Evolutionary conservation across 164 flowering plant species (phyloP).

Genomic region (Dillenia suffruticosa): DNA sequence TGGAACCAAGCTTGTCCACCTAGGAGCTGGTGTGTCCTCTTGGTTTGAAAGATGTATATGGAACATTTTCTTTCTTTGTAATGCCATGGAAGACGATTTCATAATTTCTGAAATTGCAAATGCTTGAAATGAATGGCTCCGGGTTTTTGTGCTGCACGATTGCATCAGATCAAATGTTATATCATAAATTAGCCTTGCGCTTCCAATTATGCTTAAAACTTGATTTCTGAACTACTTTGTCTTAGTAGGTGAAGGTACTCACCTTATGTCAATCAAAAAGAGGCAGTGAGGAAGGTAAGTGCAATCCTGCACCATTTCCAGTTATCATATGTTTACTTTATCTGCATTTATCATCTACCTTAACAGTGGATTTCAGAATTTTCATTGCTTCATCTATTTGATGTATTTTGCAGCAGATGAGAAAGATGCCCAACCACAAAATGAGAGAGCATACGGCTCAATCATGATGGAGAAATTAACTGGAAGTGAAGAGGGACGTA

Average conservation of each 20-base stretch:
- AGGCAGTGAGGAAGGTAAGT: conserved; percentile 49
- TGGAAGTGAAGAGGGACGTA: conserved; percentile 66
- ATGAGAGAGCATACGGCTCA: conserved; percentile 79
- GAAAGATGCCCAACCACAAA: conserved; percentile 33
- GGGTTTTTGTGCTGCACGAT: too few relatives aligned
- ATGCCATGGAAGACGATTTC: too few relatives aligned
- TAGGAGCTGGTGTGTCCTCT: too few relatives aligned
- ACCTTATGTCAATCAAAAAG: conserved; percentile 62
- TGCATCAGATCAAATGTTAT: too few relatives aligned
- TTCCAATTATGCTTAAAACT: too few relatives aligned
- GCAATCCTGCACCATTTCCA: background rate
- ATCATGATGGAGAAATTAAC: conserved; percentile 84
- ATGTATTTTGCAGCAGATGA: conserved; percentile 32
- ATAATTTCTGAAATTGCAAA: too few relatives aligned
- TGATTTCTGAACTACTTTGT: background rate
- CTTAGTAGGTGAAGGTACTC: conserved; percentile 61
- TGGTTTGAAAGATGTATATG: too few relatives aligned
- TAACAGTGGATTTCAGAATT: background rate
- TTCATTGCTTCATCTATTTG: background rate
- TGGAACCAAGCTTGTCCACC: too few relatives aligned
- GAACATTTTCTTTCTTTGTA: too few relatives aligned
- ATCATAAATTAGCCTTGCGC: too few relatives aligned
- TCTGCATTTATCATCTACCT: background rate
- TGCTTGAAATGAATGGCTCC: too few relatives aligned
- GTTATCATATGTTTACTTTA: background rate